A percentile compares a stretch with the other conserved stretches of the same genome.
Evolutionary conservation across 805 yeast genomes (phyloP).

Genomic region (Metschnikowia corniflorae): DNA sequence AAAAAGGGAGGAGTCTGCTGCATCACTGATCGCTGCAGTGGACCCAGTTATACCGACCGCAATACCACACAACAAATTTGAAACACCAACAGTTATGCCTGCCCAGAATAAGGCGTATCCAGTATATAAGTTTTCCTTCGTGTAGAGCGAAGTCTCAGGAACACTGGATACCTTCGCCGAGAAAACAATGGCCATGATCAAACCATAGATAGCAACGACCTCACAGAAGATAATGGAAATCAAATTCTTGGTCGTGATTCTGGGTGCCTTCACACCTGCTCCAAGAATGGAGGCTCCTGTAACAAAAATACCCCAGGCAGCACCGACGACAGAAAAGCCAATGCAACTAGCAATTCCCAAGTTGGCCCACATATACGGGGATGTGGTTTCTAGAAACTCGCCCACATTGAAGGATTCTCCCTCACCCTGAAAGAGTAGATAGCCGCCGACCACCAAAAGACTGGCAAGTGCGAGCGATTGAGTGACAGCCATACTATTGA

Average conservation of each 20-base stretch:
- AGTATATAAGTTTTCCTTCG: slow-evolving; percentile 87
- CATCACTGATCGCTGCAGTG: slow-evolving; percentile 97
- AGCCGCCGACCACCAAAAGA: slow-evolving; percentile 42
- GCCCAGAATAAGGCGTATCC: slow-evolving; percentile 98
- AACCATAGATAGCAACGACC: slow-evolving; percentile 97
- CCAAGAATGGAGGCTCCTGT: slow-evolving; percentile 94
- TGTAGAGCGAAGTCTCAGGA: slow-evolving; percentile 56
- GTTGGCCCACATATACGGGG: slow-evolving; percentile 97
- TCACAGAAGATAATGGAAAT: slow-evolving; percentile 98
- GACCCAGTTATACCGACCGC: slow-evolving; percentile 98
- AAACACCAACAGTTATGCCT: slow-evolving; percentile 90
- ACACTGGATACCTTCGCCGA: slow-evolving; percentile 80
- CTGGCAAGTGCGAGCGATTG: slow-evolving; percentile 29
- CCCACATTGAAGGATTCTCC: slow-evolving; percentile 94
- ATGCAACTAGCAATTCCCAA: slow-evolving; percentile 88
- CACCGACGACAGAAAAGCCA: slow-evolving; percentile 93
- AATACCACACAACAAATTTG: slow-evolving; percentile 93
- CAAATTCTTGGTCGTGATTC: slow-evolving; percentile 95
- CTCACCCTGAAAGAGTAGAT: slow-evolving; percentile 82
- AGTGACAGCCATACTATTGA: slow-evolving; percentile 18
- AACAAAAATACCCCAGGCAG: slow-evolving; percentile 98
- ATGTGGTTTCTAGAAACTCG: slow-evolving; percentile 72
- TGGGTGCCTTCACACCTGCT: slow-evolving; percentile 97
- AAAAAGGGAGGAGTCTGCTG: slow-evolving; percentile 91
- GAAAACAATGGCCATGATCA: slow-evolving; percentile 96